Conservation (phyloP, 2,329 filamentous ascomycete genomes). For the Colletotrichum cordylinicola region DNA sequence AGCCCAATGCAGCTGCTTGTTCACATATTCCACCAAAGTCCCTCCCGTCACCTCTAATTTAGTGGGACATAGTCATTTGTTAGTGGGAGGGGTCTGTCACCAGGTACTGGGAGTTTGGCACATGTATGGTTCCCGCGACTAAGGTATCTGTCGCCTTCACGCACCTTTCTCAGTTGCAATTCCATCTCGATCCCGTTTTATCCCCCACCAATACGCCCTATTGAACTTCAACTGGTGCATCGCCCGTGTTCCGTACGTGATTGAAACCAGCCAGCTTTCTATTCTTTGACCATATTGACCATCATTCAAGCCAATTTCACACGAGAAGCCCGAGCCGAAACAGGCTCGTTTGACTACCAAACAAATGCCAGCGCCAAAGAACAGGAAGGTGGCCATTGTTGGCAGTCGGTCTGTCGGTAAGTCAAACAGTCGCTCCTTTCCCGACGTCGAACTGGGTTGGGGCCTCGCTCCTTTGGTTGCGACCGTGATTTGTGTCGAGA, state of each 20-base stretch:
- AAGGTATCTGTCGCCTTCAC: neutral
- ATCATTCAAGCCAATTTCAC: neutral
- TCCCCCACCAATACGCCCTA: neutral
- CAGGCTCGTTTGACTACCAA: neutral
- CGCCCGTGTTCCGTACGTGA: neutral
- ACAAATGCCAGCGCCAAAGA: conserved; percentile 76
- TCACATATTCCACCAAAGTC: neutral
- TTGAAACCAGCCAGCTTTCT: neutral
- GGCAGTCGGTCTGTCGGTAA: conserved; percentile 85
- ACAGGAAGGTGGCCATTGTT: conserved; percentile 94
- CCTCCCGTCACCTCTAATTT: neutral
- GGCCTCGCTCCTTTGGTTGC: neutral
- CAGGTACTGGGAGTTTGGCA: neutral
- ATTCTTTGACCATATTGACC: neutral
- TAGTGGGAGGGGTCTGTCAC: neutral
- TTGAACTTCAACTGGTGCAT: neutral
- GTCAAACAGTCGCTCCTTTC: conserved; percentile 26
- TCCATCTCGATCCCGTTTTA: neutral
- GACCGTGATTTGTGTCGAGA: neutral
- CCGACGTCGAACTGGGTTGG: neutral
- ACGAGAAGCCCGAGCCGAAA: neutral
- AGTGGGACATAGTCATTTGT: neutral
- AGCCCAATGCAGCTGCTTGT: neutral
- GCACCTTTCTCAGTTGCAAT: neutral
- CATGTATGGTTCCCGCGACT: neutral